These are phyloP conservation scores for Stereocaulon alpinum DNA, from an alignment of 495 filamentous ascomycete genomes.

Conservation along the genomic window DNA sequence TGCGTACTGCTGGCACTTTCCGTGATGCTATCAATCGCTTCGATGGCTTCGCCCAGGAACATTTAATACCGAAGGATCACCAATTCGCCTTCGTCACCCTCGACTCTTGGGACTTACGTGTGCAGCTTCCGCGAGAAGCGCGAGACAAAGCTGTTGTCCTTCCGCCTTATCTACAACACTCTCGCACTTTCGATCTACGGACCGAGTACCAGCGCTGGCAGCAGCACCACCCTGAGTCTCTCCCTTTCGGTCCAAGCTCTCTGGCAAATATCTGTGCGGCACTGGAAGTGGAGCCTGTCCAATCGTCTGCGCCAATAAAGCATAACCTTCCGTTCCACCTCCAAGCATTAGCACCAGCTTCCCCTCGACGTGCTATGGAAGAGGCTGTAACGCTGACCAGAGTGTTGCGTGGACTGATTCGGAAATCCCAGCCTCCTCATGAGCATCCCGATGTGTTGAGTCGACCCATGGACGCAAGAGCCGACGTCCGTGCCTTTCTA, in stretches of 20 bases:
- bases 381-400: conserved; percentile 89
- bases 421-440: conserved; percentile 87
- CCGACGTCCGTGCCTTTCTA: conserved; percentile 93
- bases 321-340: conserved; percentile 97
- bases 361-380: conserved; percentile 95
- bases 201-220: conserved; percentile 98
- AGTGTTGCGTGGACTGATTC: conserved; percentile 81
- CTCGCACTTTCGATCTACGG: conserved; percentile 88
- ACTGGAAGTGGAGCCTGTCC: conserved; percentile 92
- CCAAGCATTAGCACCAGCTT: conserved; percentile 90
- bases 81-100: conserved; percentile 97
- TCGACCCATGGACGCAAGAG: conserved; percentile 90
- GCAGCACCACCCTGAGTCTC: conserved; percentile 90
- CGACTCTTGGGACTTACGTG: conserved; percentile 96
- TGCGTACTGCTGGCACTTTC: conserved; percentile 91
- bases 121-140: conserved; percentile 93
- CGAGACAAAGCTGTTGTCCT: conserved; percentile 95
- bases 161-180: conserved; percentile 95
- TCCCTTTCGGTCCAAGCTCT: conserved; percentile 91
- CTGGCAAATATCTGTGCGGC: conserved; percentile 96
- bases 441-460: conserved; percentile 91
- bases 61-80: conserved; percentile 70
- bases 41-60: conserved; percentile 82
- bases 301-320: conserved; percentile 94
- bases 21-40: conserved; percentile 92